A percentile compares a stretch with the other conserved stretches of the same genome.
These are phyloP conservation scores for Clonostachys solani DNA, from an alignment of 2,329 filamentous ascomycete genomes.

Conservation along the genomic window DNA sequence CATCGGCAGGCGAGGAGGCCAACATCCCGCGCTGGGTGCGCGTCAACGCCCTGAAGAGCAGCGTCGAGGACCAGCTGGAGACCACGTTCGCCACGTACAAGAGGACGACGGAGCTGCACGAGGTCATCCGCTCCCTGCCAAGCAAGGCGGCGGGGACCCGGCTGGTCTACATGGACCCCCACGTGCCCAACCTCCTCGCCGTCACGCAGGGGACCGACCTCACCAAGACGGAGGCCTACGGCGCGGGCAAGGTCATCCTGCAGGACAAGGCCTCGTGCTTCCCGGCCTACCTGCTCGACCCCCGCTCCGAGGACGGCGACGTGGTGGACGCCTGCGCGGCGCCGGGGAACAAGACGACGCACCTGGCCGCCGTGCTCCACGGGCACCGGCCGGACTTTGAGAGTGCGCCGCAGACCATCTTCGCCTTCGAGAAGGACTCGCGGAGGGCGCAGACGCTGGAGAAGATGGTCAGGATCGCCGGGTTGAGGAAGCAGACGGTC, in stretches of 20 bases:
- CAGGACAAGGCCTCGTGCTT: slow-evolving; percentile 98
- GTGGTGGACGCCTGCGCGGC: slow-evolving; percentile 92
- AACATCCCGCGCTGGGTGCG: slow-evolving; percentile 87
- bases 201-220: slow-evolving; percentile 70
- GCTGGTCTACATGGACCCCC: slow-evolving; percentile 66
- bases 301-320: slow-evolving; percentile 62
- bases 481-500: slow-evolving; percentile 60
- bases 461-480: slow-evolving; percentile 80
- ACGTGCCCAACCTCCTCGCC: slow-evolving; percentile 82
- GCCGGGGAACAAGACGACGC: slow-evolving; percentile 96
- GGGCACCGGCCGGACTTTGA: slow-evolving; percentile 30
- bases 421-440: slow-evolving; percentile 76
- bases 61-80: slow-evolving; percentile 65
- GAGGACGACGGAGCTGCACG: slow-evolving; percentile 48
- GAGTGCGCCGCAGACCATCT: slow-evolving; percentile 42
- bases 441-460: slow-evolving; percentile 69
- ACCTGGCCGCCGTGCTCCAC: slow-evolving; percentile 72
- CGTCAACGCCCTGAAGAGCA: slow-evolving; percentile 74
- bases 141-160: slow-evolving; percentile 25
- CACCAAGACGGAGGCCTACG: slow-evolving; percentile 69
- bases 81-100: slow-evolving; percentile 67
- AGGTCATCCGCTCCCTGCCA: slow-evolving; percentile 40
- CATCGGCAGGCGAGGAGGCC: slow-evolving; percentile 43
- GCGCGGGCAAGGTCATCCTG: slow-evolving; percentile 73
- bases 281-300: slow-evolving; percentile 81